Percentiles rank a stretch among this genome's conserved stretches.
Conservation (phyloP, 164 flowering plant species). For the Tinospora cordifolia region DNA sequence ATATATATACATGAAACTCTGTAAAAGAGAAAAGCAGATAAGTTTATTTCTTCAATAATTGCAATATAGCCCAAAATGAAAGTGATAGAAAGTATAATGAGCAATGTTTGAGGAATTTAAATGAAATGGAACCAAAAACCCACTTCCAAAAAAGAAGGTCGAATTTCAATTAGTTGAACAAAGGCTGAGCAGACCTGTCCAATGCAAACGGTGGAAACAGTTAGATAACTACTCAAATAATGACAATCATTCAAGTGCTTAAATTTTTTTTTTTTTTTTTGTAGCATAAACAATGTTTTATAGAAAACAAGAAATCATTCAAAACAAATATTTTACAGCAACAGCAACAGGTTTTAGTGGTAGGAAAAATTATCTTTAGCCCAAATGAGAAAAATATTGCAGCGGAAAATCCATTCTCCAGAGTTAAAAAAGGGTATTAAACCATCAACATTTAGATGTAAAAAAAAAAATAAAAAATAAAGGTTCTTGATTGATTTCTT, state of each 20-base stretch:
- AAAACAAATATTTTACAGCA: slow-evolving; percentile 5
- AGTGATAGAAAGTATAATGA: neutral
- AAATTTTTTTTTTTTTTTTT: no score
- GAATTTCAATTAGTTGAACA: slow-evolving; percentile 87
- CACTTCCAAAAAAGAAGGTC: slow-evolving; percentile 81
- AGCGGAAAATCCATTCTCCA: neutral
- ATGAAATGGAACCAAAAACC: slow-evolving; percentile 12
- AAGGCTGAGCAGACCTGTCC: slow-evolving; percentile 91
- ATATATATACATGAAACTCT: neutral
- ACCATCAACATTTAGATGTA: no score
- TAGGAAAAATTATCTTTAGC: neutral
- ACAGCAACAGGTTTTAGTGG: neutral
- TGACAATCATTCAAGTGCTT: neutral
- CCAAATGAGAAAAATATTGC: neutral
- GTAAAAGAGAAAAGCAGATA: neutral
- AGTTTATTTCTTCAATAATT: neutral
- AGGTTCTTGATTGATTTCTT: no score
- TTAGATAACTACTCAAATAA: slow-evolving; percentile 5
- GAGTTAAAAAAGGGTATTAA: neutral
- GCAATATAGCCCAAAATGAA: neutral
- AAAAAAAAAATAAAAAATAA: no score
- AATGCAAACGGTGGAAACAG: slow-evolving; percentile 7
- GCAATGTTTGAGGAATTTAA: neutral
- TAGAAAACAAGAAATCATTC: neutral
- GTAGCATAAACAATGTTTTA: neutral